Evolutionary conservation across 2,329 filamentous ascomycete species (phyloP), one percentile per base, ranked within the genome.

Genomic region (Grosmannia clavigera): DNA sequence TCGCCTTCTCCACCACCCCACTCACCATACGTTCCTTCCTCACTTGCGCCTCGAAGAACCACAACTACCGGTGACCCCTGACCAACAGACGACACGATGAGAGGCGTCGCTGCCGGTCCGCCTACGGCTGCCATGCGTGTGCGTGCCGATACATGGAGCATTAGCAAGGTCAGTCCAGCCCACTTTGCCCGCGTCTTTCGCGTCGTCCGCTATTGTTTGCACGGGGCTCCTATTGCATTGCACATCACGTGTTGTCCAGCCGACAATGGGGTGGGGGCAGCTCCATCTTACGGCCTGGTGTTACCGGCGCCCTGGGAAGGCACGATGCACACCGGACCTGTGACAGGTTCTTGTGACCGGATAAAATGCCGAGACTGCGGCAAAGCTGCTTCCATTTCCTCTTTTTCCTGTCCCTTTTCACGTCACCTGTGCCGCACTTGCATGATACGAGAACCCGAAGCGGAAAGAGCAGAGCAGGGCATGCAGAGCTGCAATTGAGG

Each of bases 111-210:
- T 5, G 58, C 58, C n/a, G 58, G 58, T 11, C 52, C 33, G 25
- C 57, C 57, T 3, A 58, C 19, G 10, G 19, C 22, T 31, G 38
- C 52, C 19, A 22, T 22, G 12, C 51, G n/a, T 38, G 16, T 12
- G 16, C 66, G 70, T 57, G 68, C 67, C 58, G 72, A 76, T 57
- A 76, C 74, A 14, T 76, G 71, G 70, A 75, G 68, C 64, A 74
- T 75, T 60, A 73, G 74, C 60, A 65, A 64, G 63, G 66, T 65
- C 62, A 55, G 53, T 40, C 33, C n/a, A 12, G 53, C 40, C 14
- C 7, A 2, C 16, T 19, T 29, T 46, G 33, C 25, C 35, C 38
- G 7, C 22, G 48, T 27, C 11, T 3, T 14, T 59, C 58, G 60
- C 38, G 14, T 40, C 38, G 25, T 54, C 33, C 33, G 33, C 33